These are phyloP conservation scores for Colletotrichum siamense DNA, from an alignment of 2,329 filamentous ascomycete species.

Conservation along the genomic window DNA sequence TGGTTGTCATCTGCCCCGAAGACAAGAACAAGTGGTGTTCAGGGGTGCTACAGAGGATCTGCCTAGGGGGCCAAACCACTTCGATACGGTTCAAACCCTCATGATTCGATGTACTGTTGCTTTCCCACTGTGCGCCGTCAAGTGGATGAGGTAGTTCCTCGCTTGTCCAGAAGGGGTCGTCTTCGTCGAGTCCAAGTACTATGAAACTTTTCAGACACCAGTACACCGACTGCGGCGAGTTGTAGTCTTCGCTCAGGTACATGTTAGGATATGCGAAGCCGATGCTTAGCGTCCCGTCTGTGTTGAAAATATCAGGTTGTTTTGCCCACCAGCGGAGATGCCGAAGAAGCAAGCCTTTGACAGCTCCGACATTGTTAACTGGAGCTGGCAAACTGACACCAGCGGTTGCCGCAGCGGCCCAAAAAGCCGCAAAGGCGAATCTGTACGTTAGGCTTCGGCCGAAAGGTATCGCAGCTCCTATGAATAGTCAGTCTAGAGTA, in stretches of 20 bases:
- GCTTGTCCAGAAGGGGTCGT: constrained; percentile 44
- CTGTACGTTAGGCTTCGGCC: constrained; percentile 50
- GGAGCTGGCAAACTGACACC: constrained; percentile 37
- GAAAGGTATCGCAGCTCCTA: constrained; percentile 52
- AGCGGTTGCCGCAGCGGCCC: constrained; percentile 42
- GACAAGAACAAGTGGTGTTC: constrained; percentile 44
- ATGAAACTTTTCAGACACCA: constrained; percentile 53
- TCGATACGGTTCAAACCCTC: background rate
- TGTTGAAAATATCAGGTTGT: constrained; percentile 42
- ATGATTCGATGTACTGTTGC: background rate
- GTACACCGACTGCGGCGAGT: constrained; percentile 54
- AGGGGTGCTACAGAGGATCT: constrained; percentile 42
- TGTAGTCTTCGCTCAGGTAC: constrained; percentile 56
- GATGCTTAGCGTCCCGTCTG: constrained; percentile 48
- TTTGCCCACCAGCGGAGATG: constrained; percentile 49
- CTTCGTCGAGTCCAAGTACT: constrained; percentile 34
- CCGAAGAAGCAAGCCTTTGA: constrained; percentile 48
- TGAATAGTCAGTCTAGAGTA: background rate
- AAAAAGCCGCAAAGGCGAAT: constrained; percentile 49
- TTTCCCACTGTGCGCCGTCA: background rate
- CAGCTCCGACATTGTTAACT: constrained; percentile 31
- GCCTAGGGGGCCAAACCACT: constrained; percentile 33
- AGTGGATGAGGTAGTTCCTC: constrained; percentile 40
- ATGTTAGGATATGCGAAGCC: constrained; percentile 41
- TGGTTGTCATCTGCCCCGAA: constrained; percentile 36